A percentile compares a stretch with the other conserved stretches of the same genome.
Evolutionary conservation across 2,329 filamentous ascomycete genomes (phyloP).

Genomic region (Colletotrichum shisoi): DNA sequence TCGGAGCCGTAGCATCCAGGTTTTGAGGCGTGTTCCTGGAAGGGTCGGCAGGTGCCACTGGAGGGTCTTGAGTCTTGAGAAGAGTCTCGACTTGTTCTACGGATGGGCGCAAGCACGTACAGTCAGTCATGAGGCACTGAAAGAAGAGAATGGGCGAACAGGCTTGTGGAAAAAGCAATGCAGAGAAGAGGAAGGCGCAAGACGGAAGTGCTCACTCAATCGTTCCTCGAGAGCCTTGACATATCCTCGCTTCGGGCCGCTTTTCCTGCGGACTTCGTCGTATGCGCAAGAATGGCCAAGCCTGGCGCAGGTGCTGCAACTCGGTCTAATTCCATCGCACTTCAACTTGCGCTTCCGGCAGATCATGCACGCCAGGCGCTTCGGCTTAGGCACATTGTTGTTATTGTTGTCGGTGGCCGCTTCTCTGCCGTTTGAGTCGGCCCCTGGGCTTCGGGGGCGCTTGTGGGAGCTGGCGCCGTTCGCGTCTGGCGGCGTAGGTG

Average conservation of each 20-base stretch:
- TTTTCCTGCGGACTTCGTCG: constrained; percentile 92
- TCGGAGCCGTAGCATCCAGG: constrained; percentile 43
- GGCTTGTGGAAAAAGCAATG: constrained; percentile 1
- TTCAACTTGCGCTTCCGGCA: constrained; percentile 91
- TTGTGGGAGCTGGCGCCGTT: constrained; percentile 37
- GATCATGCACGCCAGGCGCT: constrained; percentile 92
- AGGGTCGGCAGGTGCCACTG: constrained; percentile 45
- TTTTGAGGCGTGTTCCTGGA: constrained; percentile 48
- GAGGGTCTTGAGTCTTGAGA: constrained; percentile 77
- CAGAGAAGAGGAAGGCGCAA: constrained; percentile 8
- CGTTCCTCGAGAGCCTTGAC: constrained; percentile 93
- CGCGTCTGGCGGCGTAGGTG: constrained; percentile 40
- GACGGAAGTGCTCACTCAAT: constrained; percentile 69
- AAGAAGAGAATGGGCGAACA: constrained; percentile 7
- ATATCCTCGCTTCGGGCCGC: constrained; percentile 91
- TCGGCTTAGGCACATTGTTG: constrained; percentile 74
- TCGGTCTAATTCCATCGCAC: constrained; percentile 85
- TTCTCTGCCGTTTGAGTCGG: constrained; percentile 52
- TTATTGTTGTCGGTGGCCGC: constrained; percentile 60
- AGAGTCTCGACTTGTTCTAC: constrained; percentile 92
- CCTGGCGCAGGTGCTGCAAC: constrained; percentile 87
- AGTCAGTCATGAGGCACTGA: constrained; percentile 21
- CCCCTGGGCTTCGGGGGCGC: constrained; percentile 42
- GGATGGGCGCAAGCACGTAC: constrained; percentile 12
- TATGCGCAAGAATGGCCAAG: constrained; percentile 88